phyloP scores from a whole-genome alignment of 495 filamentous ascomycete genomes.

The Thermothielavioides terrestris region DNA sequence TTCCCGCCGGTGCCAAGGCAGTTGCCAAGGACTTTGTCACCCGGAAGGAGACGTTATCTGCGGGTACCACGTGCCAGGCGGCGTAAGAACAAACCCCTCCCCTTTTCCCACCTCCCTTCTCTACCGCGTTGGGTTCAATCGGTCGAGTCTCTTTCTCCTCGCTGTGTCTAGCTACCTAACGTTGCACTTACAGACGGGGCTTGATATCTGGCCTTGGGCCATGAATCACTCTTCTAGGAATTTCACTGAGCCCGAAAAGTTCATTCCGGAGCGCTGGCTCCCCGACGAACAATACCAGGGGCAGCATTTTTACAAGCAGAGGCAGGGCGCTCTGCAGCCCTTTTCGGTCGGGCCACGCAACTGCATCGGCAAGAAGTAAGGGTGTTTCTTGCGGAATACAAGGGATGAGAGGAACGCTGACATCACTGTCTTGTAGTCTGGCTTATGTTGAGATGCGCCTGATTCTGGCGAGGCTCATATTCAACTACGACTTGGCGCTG shows the following conservation, averaged over 20 bases:
- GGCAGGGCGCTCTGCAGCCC: conserved; percentile 31
- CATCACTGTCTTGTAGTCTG: not conserved
- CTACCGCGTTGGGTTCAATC: not conserved
- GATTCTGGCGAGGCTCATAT: conserved; percentile 42
- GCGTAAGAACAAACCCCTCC: conserved; percentile 22
- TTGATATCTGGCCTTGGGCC: conserved; percentile 43
- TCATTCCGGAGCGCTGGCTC: conserved; percentile 45
- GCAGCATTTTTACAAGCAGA: conserved; percentile 38
- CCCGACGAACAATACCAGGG: conserved; percentile 17
- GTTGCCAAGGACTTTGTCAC: conserved; percentile 34
- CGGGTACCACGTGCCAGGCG: conserved; percentile 34
- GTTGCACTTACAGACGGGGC: conserved; percentile 34
- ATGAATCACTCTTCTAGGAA: conserved; percentile 34
- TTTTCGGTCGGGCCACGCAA: conserved; percentile 43
- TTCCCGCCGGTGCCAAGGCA: conserved; percentile 43
- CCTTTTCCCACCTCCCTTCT: not conserved
- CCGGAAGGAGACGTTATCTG: conserved; percentile 38
- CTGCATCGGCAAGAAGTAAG: conserved; percentile 42
- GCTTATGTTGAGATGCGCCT: conserved; percentile 38
- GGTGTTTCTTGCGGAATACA: not conserved
- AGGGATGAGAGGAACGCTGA: not conserved
- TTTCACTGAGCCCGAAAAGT: conserved; percentile 40
- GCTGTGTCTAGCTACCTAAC: not conserved
- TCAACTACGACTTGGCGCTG: conserved; percentile 43
- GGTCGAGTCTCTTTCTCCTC: too few relatives aligned